These are phyloP conservation scores for Homolaphlyctis polyrhiza DNA, from an alignment of 371 early-diverging fungal species.

Conservation along the genomic window DNA sequence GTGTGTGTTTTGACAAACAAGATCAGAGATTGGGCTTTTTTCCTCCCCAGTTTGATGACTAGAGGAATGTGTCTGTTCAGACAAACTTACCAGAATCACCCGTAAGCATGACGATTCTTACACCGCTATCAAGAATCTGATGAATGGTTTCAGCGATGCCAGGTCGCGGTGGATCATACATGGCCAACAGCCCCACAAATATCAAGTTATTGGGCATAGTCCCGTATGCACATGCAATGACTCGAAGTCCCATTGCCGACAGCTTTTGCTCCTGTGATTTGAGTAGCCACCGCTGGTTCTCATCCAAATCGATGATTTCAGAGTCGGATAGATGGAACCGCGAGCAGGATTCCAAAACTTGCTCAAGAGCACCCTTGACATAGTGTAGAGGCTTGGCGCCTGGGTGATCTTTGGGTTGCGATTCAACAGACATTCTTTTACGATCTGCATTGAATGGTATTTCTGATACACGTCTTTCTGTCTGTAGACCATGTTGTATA, in stretches of 20 bases:
- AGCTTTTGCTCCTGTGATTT: conserved; percentile 43
- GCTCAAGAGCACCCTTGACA: conserved; percentile 75
- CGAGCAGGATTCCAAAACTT: conserved; percentile 61
- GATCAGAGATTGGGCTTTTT: conserved; percentile 2
- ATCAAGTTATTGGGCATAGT: conserved; percentile 33
- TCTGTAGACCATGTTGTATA: conserved; percentile 7
- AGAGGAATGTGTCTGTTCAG: background rate
- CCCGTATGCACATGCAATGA: conserved; percentile 80
- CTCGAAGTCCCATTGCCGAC: conserved; percentile 79
- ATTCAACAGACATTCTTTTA: conserved; percentile 81
- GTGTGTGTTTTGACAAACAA: background rate
- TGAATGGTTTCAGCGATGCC: conserved; percentile 64
- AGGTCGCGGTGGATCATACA: conserved; percentile 81
- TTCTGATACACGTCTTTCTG: conserved; percentile 56
- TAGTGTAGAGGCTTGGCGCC: conserved; percentile 36
- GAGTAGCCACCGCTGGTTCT: conserved; percentile 7
- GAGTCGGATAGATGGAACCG: conserved; percentile 51
- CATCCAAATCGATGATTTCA: conserved; percentile 19
- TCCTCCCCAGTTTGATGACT: background rate
- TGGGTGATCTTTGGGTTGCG: conserved; percentile 23
- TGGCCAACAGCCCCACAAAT: conserved; percentile 77
- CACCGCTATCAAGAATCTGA: conserved; percentile 62
- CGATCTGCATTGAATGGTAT: conserved; percentile 86
- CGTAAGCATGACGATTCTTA: conserved; percentile 81
- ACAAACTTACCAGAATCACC: conserved; percentile 68